Conservation (phyloP, 306 rosid species). For the Vigna hirtella region DNA sequence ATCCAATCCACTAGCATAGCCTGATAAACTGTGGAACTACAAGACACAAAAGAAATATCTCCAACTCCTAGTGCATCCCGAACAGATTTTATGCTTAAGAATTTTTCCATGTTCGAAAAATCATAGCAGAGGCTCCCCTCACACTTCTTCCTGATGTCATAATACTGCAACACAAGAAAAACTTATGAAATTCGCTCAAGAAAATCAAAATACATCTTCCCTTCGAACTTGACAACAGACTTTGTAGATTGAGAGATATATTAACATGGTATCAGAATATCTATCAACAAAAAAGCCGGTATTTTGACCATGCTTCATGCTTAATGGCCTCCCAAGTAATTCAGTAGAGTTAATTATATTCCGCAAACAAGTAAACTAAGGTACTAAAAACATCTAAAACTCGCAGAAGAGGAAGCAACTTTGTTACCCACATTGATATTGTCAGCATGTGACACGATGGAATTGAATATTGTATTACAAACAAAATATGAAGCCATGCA, state of each 20-base stretch:
- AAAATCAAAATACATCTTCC: constrained; percentile 20
- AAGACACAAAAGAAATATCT: constrained; percentile 83
- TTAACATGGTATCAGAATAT: constrained; percentile 26
- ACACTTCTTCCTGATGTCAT: constrained; percentile 91
- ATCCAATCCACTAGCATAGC: constrained; percentile 98
- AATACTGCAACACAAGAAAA: constrained; percentile 67
- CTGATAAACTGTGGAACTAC: constrained; percentile 84
- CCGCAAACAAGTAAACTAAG: constrained; percentile 25
- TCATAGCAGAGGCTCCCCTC: constrained; percentile 93
- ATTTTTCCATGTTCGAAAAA: constrained; percentile 93
- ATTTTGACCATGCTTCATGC: constrained; percentile 14
- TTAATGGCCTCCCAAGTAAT: background rate
- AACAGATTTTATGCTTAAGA: constrained; percentile 69
- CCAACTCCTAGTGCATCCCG: constrained; percentile 89
- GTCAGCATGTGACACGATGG: constrained; percentile 81
- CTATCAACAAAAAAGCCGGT: constrained; percentile 2
- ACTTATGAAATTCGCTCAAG: constrained; percentile 26
- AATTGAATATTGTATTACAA: constrained; percentile 78
- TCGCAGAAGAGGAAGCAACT: constrained; percentile 40
- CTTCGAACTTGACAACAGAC: constrained; percentile 14
- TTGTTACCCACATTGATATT: constrained; percentile 68
- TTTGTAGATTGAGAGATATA: constrained; percentile 15
- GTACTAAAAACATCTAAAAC: constrained; percentile 28
- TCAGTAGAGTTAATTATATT: constrained; percentile 20
- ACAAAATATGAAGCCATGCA: constrained; percentile 82